Base-by-base conservation (phyloP, 176 grass and related monocot genomes). In the Rhipidocladum racemiflorum region DNA sequence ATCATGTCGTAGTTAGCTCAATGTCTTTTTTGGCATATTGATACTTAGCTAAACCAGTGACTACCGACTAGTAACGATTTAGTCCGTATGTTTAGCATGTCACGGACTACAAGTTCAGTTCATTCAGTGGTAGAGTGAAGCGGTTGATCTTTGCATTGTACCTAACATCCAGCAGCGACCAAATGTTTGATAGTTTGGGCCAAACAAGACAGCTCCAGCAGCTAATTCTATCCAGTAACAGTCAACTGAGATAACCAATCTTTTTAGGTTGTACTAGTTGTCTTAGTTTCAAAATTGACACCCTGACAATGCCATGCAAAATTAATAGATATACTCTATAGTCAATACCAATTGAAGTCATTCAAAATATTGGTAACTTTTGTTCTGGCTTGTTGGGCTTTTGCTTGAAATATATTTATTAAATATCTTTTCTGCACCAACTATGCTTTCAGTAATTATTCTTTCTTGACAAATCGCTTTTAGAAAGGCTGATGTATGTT, bases 341-440 rank as follows among this genome's bases (percentile, higher is more conserved):
- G 5, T 62, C 62, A n/a, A 54, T 42, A 42, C 32, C 4, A 59
- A 29, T 14, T 69, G 15, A 48, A 76, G 50, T n/a, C 28, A 23
- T 14, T 65, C 20, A 11, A 74, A 21, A 23, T 57, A 15, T 32
- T 1, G 0, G 59, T 24, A 68, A 60, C 39, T 71, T 56, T 9
- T 6, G 45, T 46, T 72, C 25, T 72, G 14, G 7, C 2, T 62
- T 29, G 28, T 60, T 68, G 40, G 1, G 51, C n/a, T 87, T 67
- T 81, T 60, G 39, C 38, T 51, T 81, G 61, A 68, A 60, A 75
- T 44, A 75, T 44, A 44, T 43, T 42, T 60, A 60, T 13, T 80
- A 18, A 17, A 59, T 85, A 36, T 65, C 46, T 54, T 65, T 56
- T 25, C 18, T 34, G 11, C 44, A 32, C 56, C 45, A 60, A 44